A percentile compares a stretch with the other conserved stretches of the same genome.
phyloP scores from a whole-genome alignment of 768 basidiomycete species.

The Mycena filopes region DNA sequence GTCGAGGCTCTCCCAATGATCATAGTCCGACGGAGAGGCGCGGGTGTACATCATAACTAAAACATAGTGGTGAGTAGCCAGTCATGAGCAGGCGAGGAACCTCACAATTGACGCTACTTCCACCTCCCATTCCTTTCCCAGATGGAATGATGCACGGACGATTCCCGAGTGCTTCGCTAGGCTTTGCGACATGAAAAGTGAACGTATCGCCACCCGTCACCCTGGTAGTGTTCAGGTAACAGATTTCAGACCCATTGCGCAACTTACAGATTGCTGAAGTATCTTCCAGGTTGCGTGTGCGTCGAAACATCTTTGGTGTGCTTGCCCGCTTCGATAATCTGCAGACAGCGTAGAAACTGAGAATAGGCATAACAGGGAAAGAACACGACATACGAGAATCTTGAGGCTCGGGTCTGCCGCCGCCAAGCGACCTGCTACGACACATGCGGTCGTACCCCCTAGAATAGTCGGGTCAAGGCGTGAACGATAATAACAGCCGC shows the following conservation, averaged over 20 bases:
- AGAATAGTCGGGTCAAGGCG: not conserved
- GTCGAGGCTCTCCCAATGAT: conserved; percentile 65
- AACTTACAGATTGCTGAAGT: conserved; percentile 49
- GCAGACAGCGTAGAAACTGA: not conserved
- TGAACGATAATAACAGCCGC: not conserved
- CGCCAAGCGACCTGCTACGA: conserved; percentile 65
- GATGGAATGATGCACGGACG: conserved; percentile 55
- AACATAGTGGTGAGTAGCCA: not conserved
- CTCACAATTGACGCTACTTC: conserved; percentile 71
- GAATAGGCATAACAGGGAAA: not conserved
- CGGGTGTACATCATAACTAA: conserved; percentile 67
- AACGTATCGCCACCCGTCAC: conserved; percentile 51
- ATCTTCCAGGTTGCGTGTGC: conserved; percentile 67
- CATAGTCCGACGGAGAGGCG: conserved; percentile 70
- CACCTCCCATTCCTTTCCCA: conserved; percentile 69
- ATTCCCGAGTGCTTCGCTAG: conserved; percentile 52
- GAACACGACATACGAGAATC: conserved; percentile 55
- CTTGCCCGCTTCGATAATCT: conserved; percentile 69
- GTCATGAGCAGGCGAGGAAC: not conserved
- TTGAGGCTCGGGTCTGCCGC: conserved; percentile 63
- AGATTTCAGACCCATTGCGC: too few species aligned
- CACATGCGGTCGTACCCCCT: conserved; percentile 68
- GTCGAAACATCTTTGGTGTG: conserved; percentile 55
- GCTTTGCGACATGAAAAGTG: conserved; percentile 56
- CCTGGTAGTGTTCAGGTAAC: too few species aligned